A percentile compares a stretch with the other conserved stretches of the same genome.
Evolutionary conservation across 805 yeast species (phyloP).

Genomic region (Candida maris): DNA sequence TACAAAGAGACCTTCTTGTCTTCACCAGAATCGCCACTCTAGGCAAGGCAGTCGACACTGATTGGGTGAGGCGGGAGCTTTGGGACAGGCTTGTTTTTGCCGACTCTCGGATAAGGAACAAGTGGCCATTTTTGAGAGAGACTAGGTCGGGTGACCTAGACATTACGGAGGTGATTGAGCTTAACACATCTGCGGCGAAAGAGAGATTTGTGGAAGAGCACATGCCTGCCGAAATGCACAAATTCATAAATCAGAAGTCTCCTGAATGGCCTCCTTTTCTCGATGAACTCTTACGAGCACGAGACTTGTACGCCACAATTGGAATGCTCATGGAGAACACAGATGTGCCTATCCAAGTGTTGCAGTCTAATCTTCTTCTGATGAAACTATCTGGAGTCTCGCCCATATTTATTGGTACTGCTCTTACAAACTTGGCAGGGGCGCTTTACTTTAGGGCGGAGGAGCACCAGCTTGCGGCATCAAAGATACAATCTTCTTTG

Average conservation of each 20-base stretch:
- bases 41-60: conserved; percentile 10
- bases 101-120: conserved; percentile 17
- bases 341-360: conserved; percentile 20
- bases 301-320: conserved; percentile 72
- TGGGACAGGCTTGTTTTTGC: conserved; percentile 27
- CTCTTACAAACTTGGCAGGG: conserved; percentile 26
- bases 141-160: conserved; percentile 8
- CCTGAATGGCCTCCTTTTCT: conserved; percentile 68
- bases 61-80: conserved; percentile 18
- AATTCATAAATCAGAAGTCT: conserved; percentile 23
- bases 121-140: conserved; percentile 18
- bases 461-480: conserved; percentile 10
- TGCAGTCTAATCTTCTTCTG: conserved; percentile 29
- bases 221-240: conserved; percentile 16
- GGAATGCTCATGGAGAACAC: conserved; percentile 47
- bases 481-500: conserved; percentile 6
- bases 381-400: conserved; percentile 17
- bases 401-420: conserved; percentile 20
- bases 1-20: conserved; percentile 29
- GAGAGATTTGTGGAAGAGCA: conserved; percentile 21
- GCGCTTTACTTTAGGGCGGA: conserved; percentile 25
- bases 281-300: conserved; percentile 72
- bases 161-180: conserved; percentile 19
- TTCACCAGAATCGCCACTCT: conserved; percentile 25
- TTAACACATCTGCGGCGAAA: conserved; percentile 11